Base-by-base conservation (phyloP, 805 yeast species). In the Starmerella geochares region DNA sequence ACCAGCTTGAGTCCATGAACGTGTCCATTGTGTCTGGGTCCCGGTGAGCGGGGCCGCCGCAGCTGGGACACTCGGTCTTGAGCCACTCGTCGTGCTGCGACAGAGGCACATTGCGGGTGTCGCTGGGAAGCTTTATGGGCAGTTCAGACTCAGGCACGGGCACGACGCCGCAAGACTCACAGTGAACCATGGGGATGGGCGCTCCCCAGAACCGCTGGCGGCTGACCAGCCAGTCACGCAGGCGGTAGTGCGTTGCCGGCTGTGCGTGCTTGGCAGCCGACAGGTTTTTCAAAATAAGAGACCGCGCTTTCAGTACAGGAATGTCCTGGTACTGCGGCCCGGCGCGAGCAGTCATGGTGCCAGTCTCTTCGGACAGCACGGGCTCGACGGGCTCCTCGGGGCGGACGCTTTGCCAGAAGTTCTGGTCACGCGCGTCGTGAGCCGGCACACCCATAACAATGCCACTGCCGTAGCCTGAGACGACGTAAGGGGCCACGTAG, bases 21-120 rank as follows among this genome's bases (percentile, higher is more conserved):
- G 98, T 92, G 62, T 92, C 98, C 98, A 92, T 90, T 0, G 98
- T 92, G 61, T 92, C 98, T 0, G 97, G 86, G 56, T 92, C 98
- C 59, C 98, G 75, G 50, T 75, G 78, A 0, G 96, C 94, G 17
- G 71, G 67, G 1, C 71, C 69, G 7, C 64, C 58, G 68, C 98
- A 92, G 0, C 76, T 72, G 6, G 98, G 98, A 64, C 98, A 92
- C 27, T 69, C 64, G 1, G 83, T 77, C 52, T 84, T 72, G 8
- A 80, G 79, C 71, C 86, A 90, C 17, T 79, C 82, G 0, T 75
- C 75, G 46, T 81, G 69, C 20, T 76, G 72, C 2, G 79, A 78
- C 39, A 90, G 69, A 8, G 96, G 95, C 41, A 83, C 82, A 0
- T 79, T 79, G 13, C 50, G 48, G 29, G 47, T 35, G 33, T 61